Evolutionary conservation across 176 grass and related monocot genomes (phyloP), one percentile per base, ranked within the genome.

Genomic region (Ananas comosus): DNA sequence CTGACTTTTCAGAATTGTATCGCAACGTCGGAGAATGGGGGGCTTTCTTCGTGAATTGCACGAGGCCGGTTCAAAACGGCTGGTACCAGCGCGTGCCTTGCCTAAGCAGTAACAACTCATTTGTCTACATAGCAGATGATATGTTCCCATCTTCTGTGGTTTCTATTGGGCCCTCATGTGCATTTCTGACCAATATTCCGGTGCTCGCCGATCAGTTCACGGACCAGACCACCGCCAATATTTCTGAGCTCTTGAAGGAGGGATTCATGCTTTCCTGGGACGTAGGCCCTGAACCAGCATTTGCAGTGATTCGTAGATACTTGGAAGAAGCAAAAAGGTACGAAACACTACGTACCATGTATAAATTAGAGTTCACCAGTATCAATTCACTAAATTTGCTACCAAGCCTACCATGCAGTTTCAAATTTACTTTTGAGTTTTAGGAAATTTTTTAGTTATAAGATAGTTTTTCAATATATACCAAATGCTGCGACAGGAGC

Each of bases 11-110:
- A 49, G 24, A 0, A 0, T 25, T 23, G 0, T 23, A 68, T 7
- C 48, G 9, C 2, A 0, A 59, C 21, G 3, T 33, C 6, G 10
- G 23, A 7, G 18, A 11, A 3, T 61, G 0, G 0, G 50, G 57
- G 56, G 73, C 73, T 6, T 48, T 1, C 18, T 77, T 82, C 58
- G 24, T 82, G 42, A 82, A 64, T 58, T 82, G 80, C 28, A 65
- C 67, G 0, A 63, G 29, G 59, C 1, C 2, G n/a, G 72, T 72
- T 48, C 68, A 65, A 16, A 22, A 51, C 22, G 19, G n/a, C 2
- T 9, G 1, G 1, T 76, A 82, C 56, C 17, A 0, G 21, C 72
- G 4, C 9, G 58, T 82, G 11, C 22, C 13, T 66, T 82, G 74
- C 49, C 58, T 61, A 14, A 67, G 67, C 53, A 10, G 58, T 21